Percentiles rank a stretch among this genome's conserved stretches.
Conservation (phyloP, 208 protist genomes). For the Acanthamoeba triangularis region DNA sequence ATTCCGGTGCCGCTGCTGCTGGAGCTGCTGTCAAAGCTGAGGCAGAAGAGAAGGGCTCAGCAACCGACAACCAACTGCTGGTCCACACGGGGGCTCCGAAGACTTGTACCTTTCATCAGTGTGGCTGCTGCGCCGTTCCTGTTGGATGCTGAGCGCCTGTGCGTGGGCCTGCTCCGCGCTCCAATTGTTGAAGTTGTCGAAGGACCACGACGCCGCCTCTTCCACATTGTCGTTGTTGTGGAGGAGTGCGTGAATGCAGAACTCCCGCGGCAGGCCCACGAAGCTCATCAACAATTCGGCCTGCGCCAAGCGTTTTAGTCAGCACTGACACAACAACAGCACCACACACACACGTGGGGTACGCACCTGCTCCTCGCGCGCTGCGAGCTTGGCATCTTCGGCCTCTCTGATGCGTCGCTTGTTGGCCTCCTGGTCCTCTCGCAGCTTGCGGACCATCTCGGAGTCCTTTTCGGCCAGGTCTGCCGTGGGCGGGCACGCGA, state of each 20-base stretch:
- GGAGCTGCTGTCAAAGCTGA: neutral
- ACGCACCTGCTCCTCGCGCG: constrained; percentile 33
- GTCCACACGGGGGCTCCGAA: neutral
- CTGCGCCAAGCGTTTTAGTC: neutral
- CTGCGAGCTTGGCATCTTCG: constrained; percentile 19
- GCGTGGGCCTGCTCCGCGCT: constrained; percentile 58
- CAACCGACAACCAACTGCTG: neutral
- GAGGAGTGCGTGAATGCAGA: constrained; percentile 62
- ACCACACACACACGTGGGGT: neutral
- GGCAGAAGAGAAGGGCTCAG: neutral
- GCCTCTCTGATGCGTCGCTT: constrained; percentile 24
- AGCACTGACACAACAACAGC: neutral
- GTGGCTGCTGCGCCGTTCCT: constrained; percentile 66
- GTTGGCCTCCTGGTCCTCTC: constrained; percentile 32
- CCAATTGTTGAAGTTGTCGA: constrained; percentile 66
- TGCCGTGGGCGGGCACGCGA: constrained; percentile 7
- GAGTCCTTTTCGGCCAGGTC: constrained; percentile 56
- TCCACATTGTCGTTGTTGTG: constrained; percentile 75
- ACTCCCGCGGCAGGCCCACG: constrained; percentile 56
- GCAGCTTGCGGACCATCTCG: constrained; percentile 62
- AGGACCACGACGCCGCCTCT: constrained; percentile 59
- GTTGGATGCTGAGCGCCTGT: constrained; percentile 50
- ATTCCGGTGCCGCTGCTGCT: neutral
- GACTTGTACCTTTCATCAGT: neutral
- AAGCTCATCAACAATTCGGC: constrained; percentile 73